Base-by-base conservation (phyloP, 1,139 yeast species). In the Nakaseomyces nivariensis region DNA sequence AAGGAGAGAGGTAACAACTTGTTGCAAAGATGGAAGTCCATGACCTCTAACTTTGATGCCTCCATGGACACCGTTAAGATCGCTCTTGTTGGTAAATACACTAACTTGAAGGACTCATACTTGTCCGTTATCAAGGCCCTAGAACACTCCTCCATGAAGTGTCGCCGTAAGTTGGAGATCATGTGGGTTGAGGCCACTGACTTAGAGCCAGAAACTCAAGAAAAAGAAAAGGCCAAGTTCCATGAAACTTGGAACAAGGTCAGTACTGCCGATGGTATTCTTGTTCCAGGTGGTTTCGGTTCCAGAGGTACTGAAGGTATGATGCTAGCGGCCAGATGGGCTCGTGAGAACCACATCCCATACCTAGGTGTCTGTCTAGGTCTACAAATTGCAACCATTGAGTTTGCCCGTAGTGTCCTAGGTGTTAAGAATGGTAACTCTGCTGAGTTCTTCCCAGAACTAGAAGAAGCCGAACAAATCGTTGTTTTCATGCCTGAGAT, bases 261-360 rank as follows among this genome's bases (percentile, higher is more conserved):
- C 58, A 88, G 96, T 67, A 82, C 86, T 62, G 96, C 98, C 26
- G 96, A 94, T 68, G 98, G 98, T 70, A 86, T 94, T 57, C 77
- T 94, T 56, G 96, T 94, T 52, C 98, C 99, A 41, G 99, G 99
- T 64, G 99, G 99, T 1, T 94, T 94, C 66, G 99, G 99, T 55
- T 73, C 81, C 49, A 84, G 98, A 70, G 99, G 99, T 71, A 88
- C 89, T 54, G 97, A 92, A 72, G 98, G 98, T 63, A 94, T 94
- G 99, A 75, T 94, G 67, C 75, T 89, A 36, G 98, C 97, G 55
- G 96, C 97, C 50, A 85, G 86, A 68, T 94, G 95, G 82, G 98
- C 98, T 26, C 84, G 99, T 72, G 96, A 86, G 69, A 89, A 89
- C 72, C 77, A 84, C 62, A 78, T 89, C 51, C 99, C 99, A 49